phyloP scores from a whole-genome alignment of 495 filamentous ascomycete genomes.

The Hypoxylon fragiforme region DNA sequence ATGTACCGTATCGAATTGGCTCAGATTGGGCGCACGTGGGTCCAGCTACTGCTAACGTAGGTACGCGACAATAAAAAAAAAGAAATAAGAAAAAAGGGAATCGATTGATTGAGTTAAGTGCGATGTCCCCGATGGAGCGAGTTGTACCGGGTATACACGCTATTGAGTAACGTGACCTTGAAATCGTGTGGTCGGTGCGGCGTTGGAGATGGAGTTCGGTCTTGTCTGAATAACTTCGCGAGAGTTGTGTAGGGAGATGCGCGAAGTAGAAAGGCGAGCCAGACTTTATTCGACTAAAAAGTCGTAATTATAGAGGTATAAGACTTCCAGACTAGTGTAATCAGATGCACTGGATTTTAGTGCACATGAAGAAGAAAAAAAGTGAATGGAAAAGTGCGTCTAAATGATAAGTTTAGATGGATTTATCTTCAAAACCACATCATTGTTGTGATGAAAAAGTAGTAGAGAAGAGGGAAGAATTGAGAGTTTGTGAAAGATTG shows the following conservation, averaged over 20 bases:
- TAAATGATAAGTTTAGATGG: constrained; percentile 49
- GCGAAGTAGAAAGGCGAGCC: constrained; percentile 12
- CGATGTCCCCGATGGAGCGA: constrained; percentile 13
- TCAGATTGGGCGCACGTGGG: constrained; percentile 19
- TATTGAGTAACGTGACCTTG: constrained; percentile 44
- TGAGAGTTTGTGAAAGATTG: constrained; percentile 41
- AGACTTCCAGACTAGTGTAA: constrained; percentile 21
- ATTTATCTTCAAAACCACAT: constrained; percentile 53
- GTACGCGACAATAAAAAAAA: constrained; percentile 19
- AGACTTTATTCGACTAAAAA: constrained; percentile 22
- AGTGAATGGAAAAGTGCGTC: constrained; percentile 33
- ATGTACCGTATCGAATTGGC: too few species aligned
- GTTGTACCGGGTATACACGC: constrained; percentile 27
- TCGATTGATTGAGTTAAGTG: too few species aligned
- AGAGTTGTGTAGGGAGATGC: constrained; percentile 28
- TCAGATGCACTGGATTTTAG: constrained; percentile 37
- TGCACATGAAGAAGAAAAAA: constrained; percentile 39
- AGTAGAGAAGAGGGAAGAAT: constrained; percentile 51
- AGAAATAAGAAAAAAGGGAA: constrained; percentile 1
- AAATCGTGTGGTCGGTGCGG: constrained; percentile 40
- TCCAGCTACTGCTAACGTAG: constrained; percentile 21
- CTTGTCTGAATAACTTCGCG: constrained; percentile 52
- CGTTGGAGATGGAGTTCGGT: constrained; percentile 29
- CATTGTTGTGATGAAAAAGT: constrained; percentile 51
- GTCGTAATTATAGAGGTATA: constrained; percentile 14